These are phyloP conservation scores for Tillandsia fasciculata DNA, from an alignment of 176 grass and related monocot species.

Conservation along the genomic window DNA sequence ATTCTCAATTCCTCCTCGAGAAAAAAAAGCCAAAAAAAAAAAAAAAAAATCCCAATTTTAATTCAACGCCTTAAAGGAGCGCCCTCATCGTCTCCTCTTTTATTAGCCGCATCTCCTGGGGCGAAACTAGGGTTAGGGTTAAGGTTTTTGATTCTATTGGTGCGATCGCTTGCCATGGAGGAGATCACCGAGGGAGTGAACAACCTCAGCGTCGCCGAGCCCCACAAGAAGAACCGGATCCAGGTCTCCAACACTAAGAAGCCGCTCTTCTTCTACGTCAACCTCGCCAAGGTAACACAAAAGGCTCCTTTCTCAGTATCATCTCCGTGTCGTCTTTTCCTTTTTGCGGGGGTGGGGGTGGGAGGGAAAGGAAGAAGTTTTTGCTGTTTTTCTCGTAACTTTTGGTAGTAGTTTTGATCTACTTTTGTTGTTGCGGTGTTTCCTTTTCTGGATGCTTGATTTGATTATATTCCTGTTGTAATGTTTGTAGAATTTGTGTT, in stretches of 20 bases:
- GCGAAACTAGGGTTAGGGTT: conserved; percentile 18
- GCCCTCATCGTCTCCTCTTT: too few relatives aligned
- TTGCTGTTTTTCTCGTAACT: too few relatives aligned
- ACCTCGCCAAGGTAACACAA: conserved; percentile 74
- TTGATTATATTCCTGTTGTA: background rate
- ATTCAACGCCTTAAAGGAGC: too few relatives aligned
- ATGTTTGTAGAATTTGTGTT: background rate
- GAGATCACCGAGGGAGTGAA: conserved; percentile 70
- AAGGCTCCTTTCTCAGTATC: too few relatives aligned
- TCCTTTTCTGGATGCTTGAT: background rate
- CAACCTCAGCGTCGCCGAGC: conserved; percentile 55
- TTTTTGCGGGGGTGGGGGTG: background rate
- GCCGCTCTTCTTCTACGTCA: conserved; percentile 85
- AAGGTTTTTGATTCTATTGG: conserved; percentile 31
- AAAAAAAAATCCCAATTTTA: too few relatives aligned
- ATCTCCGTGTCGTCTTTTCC: background rate
- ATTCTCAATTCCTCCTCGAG: too few relatives aligned
- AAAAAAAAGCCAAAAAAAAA: too few relatives aligned
- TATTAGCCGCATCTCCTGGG: too few relatives aligned
- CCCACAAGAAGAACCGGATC: conserved; percentile 81
- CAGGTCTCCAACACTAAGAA: conserved; percentile 96
- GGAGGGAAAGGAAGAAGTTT: background rate
- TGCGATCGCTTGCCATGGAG: conserved; percentile 46
- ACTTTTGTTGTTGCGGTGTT: background rate
- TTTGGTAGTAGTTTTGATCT: too few relatives aligned